Conservation (phyloP, 2,329 filamentous ascomycete genomes). For the Xylaria sp. region DNA sequence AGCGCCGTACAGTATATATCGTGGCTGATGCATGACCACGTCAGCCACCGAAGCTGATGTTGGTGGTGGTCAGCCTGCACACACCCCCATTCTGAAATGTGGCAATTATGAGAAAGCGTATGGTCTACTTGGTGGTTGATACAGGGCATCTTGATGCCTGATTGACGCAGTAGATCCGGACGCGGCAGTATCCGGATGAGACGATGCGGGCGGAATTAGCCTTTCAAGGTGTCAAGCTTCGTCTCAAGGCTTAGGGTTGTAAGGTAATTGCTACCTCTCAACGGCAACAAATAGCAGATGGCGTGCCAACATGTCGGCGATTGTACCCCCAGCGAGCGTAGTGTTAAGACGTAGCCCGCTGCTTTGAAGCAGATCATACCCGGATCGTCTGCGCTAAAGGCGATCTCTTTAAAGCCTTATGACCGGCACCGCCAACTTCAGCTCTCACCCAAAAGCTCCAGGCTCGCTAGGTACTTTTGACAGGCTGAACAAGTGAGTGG, state of each 20-base stretch:
- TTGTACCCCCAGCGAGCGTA: neutral
- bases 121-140: neutral
- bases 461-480: neutral
- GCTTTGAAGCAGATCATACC: conserved; percentile 30
- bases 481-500: neutral
- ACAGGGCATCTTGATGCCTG: neutral
- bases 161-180: neutral
- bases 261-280: neutral
- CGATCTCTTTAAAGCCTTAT: conserved; percentile 24
- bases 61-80: conserved; percentile 28
- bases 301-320: conserved; percentile 8
- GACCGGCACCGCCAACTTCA: conserved; percentile 13
- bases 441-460: conserved; percentile 11
- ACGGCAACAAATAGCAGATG: neutral
- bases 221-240: neutral
- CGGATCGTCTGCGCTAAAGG: conserved; percentile 23
- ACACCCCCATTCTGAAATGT: neutral
- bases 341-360: conserved; percentile 5
- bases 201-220: conserved; percentile 6
- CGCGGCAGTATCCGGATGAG: conserved; percentile 11
- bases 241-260: neutral
- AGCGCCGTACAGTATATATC: neutral
- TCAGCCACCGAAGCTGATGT: conserved; percentile 29
- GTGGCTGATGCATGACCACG: conserved; percentile 27
- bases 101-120: neutral